Percentiles rank a stretch among this genome's conserved stretches.
Conservation (phyloP, 1,139 yeast species). For the Suhomyces ambrosiae region DNA sequence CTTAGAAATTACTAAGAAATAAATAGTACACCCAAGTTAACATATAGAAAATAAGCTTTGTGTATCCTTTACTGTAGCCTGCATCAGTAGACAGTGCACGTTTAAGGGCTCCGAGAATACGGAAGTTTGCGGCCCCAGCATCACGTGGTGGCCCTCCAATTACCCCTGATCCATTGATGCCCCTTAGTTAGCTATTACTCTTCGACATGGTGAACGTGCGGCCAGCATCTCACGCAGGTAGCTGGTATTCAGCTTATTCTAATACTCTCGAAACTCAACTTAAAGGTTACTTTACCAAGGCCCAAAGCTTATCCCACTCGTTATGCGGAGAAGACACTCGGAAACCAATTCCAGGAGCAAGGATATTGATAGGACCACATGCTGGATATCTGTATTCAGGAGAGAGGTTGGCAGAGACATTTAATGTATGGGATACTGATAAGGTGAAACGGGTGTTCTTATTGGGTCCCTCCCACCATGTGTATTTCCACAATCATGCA, state of each 20-base stretch:
- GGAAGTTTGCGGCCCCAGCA: no score
- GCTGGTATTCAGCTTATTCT: constrained; percentile 72
- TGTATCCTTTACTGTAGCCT: background rate
- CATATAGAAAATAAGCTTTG: no score
- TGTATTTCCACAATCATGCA: constrained; percentile 68
- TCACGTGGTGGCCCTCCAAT: no score
- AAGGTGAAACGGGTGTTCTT: constrained; percentile 67
- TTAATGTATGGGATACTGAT: constrained; percentile 65
- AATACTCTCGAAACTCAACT: constrained; percentile 51
- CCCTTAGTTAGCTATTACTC: background rate
- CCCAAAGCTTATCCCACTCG: constrained; percentile 16
- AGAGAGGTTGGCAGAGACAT: constrained; percentile 73
- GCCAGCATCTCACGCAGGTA: constrained; percentile 83
- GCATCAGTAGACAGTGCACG: no score
- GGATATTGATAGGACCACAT: constrained; percentile 69
- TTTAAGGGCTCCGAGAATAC: no score
- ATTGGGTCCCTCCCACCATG: constrained; percentile 93
- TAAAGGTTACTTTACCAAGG: constrained; percentile 38
- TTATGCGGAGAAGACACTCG: constrained; percentile 4
- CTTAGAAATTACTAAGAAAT: constrained; percentile 36
- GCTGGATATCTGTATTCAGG: constrained; percentile 94
- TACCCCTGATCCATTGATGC: no score
- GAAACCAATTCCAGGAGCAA: constrained; percentile 51
- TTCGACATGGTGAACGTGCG: constrained; percentile 36
- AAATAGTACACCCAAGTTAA: no score